Base-by-base conservation (phyloP, 768 basidiomycete species). In the Hysterangium stoloniferum region DNA sequence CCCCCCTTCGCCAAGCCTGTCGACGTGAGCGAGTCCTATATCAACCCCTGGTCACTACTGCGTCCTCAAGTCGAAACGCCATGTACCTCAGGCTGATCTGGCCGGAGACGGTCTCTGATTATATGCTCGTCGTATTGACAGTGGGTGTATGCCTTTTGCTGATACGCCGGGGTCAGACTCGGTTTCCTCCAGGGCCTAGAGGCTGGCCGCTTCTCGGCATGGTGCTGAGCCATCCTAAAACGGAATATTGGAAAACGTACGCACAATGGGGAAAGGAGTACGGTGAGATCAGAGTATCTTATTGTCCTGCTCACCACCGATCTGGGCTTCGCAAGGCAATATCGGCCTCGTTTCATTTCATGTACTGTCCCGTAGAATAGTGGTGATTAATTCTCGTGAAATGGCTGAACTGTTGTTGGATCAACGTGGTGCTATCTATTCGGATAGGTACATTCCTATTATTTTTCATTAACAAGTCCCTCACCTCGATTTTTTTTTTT, bases 251-350 rank as follows among this genome's bases (percentile, higher is more conserved):
- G 54, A 53, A 54, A 42, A 57, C 55, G 13, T 64, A 61, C 36
- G 52, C 52, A 11, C 52, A 57, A 31, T 64, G 61, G 63, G 45
- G 56, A 24, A 57, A 58, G 25, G 47, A 35, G 6, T 65, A 63
- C 45, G 63, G 63, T 60, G 36, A 45, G 54, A n/a, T 38, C 2
- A 11, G 22, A 2, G 33, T 22, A 28, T 37, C 12, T 35, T 17
- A 11, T 4, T 15, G 4, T 24, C 31, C 11, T 1, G 12, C n/a
- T 19, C 13, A 33, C 27, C 34, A 32, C 34, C 17, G 17, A 31
- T 19, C 2, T 6, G 11, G 28, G 33, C 15, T 22, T 4, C 34
- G 25, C 4, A 28, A 47, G 45, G 35, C 15, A 28, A 27, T 19
- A 15, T 37, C n/a, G 49, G 49, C 8, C 19, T 51, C 2, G 43